Evolutionary conservation across 306 rosid genomes (phyloP).

Genomic region (Gillenia trifoliata): DNA sequence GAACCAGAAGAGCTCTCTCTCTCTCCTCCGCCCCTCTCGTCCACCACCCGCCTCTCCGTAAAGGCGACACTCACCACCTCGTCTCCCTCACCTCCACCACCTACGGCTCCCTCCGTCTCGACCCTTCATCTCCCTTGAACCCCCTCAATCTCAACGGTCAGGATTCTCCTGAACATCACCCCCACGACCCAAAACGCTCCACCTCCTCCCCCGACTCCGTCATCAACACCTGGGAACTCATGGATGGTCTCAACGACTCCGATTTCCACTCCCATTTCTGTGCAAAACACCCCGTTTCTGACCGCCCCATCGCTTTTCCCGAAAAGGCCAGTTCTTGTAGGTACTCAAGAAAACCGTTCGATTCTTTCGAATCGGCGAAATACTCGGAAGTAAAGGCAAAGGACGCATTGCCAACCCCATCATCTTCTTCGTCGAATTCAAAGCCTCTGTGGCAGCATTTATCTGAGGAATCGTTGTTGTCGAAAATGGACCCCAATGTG

Average conservation of each 20-base stretch:
- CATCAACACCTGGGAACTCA: conserved; percentile 91
- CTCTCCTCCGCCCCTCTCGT: conserved; percentile 58
- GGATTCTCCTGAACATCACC: not conserved
- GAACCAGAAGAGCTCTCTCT: conserved; percentile 41
- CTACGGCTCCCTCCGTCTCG: conserved; percentile 64
- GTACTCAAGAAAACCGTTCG: conserved; percentile 39
- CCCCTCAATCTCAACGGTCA: conserved; percentile 25
- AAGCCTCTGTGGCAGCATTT: conserved; percentile 87
- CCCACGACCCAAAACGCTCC: conserved; percentile 13
- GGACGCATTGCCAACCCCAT: not conserved
- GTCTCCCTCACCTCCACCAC: conserved; percentile 89
- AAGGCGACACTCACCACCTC: conserved; percentile 84
- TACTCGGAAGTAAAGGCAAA: conserved; percentile 19
- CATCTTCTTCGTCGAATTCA: conserved; percentile 17
- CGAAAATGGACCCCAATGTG: conserved; percentile 75
- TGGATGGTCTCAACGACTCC: conserved; percentile 50
- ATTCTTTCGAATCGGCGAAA: conserved; percentile 34
- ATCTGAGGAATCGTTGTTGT: conserved; percentile 69
- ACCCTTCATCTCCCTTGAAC: conserved; percentile 30
- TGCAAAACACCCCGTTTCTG: conserved; percentile 15
- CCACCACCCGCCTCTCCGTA: conserved; percentile 69
- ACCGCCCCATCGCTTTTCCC: conserved; percentile 7
- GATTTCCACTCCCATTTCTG: conserved; percentile 15
- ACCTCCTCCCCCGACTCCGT: conserved; percentile 81
- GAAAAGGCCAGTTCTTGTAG: not conserved